Conservation (phyloP, 2,329 filamentous ascomycete species). For the Rutstroemia sp. region DNA sequence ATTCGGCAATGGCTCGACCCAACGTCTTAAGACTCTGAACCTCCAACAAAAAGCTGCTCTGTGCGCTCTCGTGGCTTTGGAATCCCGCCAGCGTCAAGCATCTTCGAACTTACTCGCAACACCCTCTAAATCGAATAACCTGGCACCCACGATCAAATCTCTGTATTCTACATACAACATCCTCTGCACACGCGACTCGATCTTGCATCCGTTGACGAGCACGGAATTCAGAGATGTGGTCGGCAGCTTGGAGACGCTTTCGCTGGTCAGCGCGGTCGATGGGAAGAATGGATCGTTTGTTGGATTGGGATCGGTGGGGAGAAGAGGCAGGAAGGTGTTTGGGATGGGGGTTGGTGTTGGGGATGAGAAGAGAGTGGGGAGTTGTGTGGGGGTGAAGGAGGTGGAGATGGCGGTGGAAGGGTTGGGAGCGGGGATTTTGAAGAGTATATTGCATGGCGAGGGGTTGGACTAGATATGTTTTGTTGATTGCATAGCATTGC, state of each 20-base stretch:
- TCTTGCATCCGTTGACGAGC: constrained; percentile 79
- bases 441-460: constrained; percentile 49
- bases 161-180: constrained; percentile 78
- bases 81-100: constrained; percentile 59
- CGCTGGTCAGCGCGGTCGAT: constrained; percentile 64
- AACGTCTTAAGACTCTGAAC: constrained; percentile 81
- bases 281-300: constrained; percentile 62
- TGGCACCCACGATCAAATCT: constrained; percentile 74
- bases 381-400: constrained; percentile 74
- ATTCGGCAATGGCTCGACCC: constrained; percentile 81
- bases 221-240: constrained; percentile 94
- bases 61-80: constrained; percentile 81
- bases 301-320: constrained; percentile 62
- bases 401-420: constrained; percentile 63
- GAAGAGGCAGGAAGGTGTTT: constrained; percentile 50
- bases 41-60: constrained; percentile 94
- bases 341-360: constrained; percentile 39
- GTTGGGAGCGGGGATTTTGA: constrained; percentile 52
- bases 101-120: constrained; percentile 40
- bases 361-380: constrained; percentile 73
- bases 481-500: background rate
- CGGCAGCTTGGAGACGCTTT: constrained; percentile 80
- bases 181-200: constrained; percentile 79
- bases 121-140: constrained; percentile 52
- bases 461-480: constrained; percentile 23